These are phyloP conservation scores for Ogataea methanolica DNA, from an alignment of 805 yeast species.

Conservation along the genomic window DNA sequence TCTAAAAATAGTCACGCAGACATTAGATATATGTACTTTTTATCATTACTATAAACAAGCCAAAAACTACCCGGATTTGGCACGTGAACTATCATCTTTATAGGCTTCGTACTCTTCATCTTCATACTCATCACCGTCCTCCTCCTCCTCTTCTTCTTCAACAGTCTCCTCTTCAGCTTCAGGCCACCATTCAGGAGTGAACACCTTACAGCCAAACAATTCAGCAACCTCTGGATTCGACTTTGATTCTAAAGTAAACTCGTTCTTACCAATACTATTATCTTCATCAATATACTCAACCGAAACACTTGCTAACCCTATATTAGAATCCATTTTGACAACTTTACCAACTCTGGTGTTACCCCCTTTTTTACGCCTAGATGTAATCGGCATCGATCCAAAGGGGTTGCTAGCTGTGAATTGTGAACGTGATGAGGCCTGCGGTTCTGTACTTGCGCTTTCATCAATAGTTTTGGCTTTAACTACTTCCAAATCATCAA, in stretches of 20 bases:
- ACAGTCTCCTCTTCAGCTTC: conserved; percentile 23
- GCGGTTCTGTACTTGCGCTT: neutral
- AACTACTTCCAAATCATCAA: conserved; percentile 17
- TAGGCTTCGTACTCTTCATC: neutral
- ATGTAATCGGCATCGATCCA: conserved; percentile 12
- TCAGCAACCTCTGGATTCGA: conserved; percentile 14
- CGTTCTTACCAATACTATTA: conserved; percentile 16
- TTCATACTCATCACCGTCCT: conserved; percentile 2
- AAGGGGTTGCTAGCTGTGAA: conserved; percentile 39
- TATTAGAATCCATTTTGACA: conserved; percentile 48
- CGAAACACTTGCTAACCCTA: conserved; percentile 62
- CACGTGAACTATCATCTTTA: neutral
- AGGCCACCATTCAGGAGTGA: conserved; percentile 78
- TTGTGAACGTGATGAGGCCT: conserved; percentile 3
- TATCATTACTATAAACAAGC: no score
- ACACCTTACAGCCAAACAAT: conserved; percentile 44
- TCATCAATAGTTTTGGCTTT: conserved; percentile 1
- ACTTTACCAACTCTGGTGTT: conserved; percentile 57
- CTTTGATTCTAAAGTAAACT: conserved; percentile 16
- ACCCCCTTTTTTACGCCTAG: conserved; percentile 27
- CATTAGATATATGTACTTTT: no score
- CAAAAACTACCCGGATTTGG: no score
- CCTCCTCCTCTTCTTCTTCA: conserved; percentile 7
- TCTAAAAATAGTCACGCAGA: no score
- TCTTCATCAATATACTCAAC: conserved; percentile 30